phyloP scores from a whole-genome alignment of 805 yeast species.

The Sugiyamaella smithiae region DNA sequence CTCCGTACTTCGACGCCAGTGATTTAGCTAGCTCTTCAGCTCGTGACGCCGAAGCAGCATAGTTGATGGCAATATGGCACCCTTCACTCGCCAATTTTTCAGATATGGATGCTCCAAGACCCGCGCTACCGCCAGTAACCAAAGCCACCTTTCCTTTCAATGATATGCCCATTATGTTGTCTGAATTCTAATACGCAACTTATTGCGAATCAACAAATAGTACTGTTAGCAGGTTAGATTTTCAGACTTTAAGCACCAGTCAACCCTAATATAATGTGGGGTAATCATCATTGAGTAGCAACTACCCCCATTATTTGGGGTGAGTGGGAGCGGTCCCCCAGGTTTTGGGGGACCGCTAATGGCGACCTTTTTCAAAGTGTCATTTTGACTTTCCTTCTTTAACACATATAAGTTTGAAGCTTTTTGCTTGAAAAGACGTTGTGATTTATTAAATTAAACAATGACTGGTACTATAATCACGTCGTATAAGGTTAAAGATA shows the following conservation, averaged over 20 bases:
- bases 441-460: too few species aligned
- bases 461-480: slow-evolving; percentile 28
- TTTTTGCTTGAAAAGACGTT: neutral
- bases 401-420: neutral
- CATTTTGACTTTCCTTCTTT: neutral
- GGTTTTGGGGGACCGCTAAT: neutral
- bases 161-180: slow-evolving; percentile 10
- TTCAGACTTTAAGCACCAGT: too few species aligned
- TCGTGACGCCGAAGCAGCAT: slow-evolving; percentile 14
- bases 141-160: slow-evolving; percentile 23
- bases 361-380: too few species aligned
- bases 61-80: slow-evolving; percentile 25
- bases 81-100: slow-evolving; percentile 25
- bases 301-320: too few species aligned
- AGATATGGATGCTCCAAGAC: slow-evolving; percentile 26
- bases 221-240: too few species aligned
- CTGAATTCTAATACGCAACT: too few species aligned
- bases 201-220: too few species aligned
- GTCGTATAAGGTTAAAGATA: slow-evolving; percentile 33
- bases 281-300: too few species aligned
- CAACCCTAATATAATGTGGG: too few species aligned
- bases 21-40: slow-evolving; percentile 22
- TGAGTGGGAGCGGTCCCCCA: too few species aligned
- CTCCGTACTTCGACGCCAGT: slow-evolving; percentile 8
- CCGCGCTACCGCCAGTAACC: slow-evolving; percentile 28